Base-by-base conservation (phyloP, 108 stramenopile genomes). In the Discostella pseudostelligera region DNA sequence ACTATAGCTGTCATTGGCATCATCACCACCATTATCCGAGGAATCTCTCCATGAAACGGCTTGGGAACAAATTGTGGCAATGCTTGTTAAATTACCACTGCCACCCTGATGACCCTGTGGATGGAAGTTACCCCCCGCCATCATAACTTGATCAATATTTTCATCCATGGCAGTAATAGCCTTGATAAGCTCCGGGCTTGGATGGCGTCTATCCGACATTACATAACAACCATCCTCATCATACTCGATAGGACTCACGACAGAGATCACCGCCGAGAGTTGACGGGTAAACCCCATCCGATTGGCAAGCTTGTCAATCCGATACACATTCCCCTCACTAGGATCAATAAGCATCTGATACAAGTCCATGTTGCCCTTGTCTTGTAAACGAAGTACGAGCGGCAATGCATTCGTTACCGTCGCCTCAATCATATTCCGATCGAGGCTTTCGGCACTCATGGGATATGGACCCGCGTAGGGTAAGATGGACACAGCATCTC, bases 101-200 rank as follows among this genome's bases (percentile, higher is more conserved):
- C 70, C 54, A 37, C 63, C 22, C 8, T 45, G 25, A 21, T 66
- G 37, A 21, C 69, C 74, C 14, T 74, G 59, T 22, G 72, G 32
- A 39, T 83, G 81, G 36, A 83, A 65, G 39, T 75, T 78, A 0
- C 85, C 85, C 26, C 78, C 78, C 32, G 62, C 56, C 65, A 71
- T 70, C 89, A 90, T 88, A 24, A 87, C 77, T 39, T 71, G 74
- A 65, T 90, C 86, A 73, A 93, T 93, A 53, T 93, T 95, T 64
- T 95, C 94, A 62, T 95, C 94, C 94, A 95, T 95, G 10, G 94
- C 91, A 22, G 90, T 95, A 46, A 95, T 89, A n/a, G 90, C 94
- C 16, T 83, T 79, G 58, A 92, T 88, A 49, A 95, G 60, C 50
- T 88, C 79, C 17, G 84, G 81, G 32, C 84, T 81, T 20, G 91